A percentile compares a stretch with the other conserved stretches of the same genome.
Conservation (phyloP, 1,139 yeast species). For the Zygosaccharomyces sapae region DNA sequence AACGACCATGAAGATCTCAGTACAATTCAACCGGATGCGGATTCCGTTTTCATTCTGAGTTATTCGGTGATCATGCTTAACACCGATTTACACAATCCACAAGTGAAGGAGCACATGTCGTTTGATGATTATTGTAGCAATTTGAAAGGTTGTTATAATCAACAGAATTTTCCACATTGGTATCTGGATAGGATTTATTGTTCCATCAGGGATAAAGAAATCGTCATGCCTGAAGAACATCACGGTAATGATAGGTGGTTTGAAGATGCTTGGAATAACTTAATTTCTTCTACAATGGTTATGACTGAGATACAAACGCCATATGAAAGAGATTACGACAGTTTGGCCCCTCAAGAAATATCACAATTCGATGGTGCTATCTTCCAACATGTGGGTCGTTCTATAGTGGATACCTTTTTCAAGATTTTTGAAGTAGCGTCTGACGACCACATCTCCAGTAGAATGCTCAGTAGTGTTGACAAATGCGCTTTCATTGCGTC, state of each 20-base stretch:
- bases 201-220: constrained; percentile 80
- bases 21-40: constrained; percentile 62
- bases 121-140: constrained; percentile 76
- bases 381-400: constrained; percentile 58
- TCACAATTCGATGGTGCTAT: constrained; percentile 62
- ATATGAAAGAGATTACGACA: constrained; percentile 21
- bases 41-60: constrained; percentile 66
- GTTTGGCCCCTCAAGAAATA: constrained; percentile 34
- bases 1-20: constrained; percentile 36
- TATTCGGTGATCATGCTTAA: constrained; percentile 74
- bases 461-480: constrained; percentile 83
- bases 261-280: constrained; percentile 88
- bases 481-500: constrained; percentile 76
- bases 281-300: constrained; percentile 52
- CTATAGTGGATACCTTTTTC: constrained; percentile 64
- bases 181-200: constrained; percentile 74
- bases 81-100: constrained; percentile 75
- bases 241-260: constrained; percentile 81
- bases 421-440: constrained; percentile 80
- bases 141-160: constrained; percentile 71
- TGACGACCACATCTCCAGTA: constrained; percentile 83
- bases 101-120: constrained; percentile 82
- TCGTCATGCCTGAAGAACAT: constrained; percentile 97
- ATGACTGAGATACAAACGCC: constrained; percentile 32
- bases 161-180: constrained; percentile 78